Percentiles rank a stretch among this genome's conserved stretches.
Evolutionary conservation across 371 early-diverging fungal genomes (phyloP).

Genomic region (Mucor mucedo): DNA sequence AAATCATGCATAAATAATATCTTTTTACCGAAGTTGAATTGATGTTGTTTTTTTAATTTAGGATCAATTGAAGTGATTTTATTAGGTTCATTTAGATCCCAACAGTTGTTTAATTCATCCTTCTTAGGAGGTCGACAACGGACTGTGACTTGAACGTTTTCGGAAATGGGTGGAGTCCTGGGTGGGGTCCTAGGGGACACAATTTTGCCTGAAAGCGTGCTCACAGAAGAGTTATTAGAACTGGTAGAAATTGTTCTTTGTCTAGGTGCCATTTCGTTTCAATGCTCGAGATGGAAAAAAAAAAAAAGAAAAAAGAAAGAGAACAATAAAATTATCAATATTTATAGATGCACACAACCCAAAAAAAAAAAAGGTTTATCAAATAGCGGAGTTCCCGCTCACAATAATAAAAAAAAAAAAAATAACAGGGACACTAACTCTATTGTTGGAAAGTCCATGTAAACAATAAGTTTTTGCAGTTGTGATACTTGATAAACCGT

Average conservation of each 20-base stretch:
- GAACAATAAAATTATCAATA: too few relatives aligned
- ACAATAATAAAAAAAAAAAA: too few relatives aligned
- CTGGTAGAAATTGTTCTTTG: constrained; percentile 11
- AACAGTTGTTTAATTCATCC: constrained; percentile 20
- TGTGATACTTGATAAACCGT: too few relatives aligned
- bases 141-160: constrained; percentile 40
- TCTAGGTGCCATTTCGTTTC: background rate
- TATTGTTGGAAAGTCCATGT: too few relatives aligned
- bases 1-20: background rate
- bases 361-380: too few relatives aligned
- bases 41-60: constrained; percentile 19
- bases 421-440: too few relatives aligned
- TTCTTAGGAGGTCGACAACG: constrained; percentile 33
- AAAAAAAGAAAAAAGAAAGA: background rate
- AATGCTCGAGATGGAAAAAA: background rate
- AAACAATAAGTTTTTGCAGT: too few relatives aligned
- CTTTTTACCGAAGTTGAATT: constrained; percentile 23
- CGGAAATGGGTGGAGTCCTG: constrained; percentile 2
- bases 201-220: too few relatives aligned
- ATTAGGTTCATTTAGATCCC: constrained; percentile 19
- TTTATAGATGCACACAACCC: too few relatives aligned
- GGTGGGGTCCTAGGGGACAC: background rate
- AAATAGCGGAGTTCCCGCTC: too few relatives aligned
- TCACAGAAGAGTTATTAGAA: background rate
- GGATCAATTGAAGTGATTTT: constrained; percentile 13